A percentile compares a stretch with the other conserved stretches of the same genome.
These are phyloP conservation scores for Thielaviopsis ethacetica DNA, from an alignment of 2,329 filamentous ascomycete genomes.

Conservation along the genomic window DNA sequence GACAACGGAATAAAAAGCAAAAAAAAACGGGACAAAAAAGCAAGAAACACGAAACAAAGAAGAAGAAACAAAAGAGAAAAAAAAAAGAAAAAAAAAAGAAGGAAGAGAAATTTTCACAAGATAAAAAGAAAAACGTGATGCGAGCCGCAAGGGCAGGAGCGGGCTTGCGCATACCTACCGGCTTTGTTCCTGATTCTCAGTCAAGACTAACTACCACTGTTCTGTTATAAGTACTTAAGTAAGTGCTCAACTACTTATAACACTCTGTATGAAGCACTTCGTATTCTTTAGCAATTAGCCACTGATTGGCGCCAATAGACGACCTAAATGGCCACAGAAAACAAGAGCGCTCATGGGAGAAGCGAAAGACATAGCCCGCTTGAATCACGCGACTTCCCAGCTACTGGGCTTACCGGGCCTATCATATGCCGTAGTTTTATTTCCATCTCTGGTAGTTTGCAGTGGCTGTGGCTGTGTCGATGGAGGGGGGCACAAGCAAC, in stretches of 20 bases:
- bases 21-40: neutral
- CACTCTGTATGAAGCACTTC: no score
- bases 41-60: no score
- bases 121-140: no score
- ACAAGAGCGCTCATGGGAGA: neutral
- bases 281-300: no score
- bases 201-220: neutral
- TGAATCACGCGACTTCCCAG: neutral
- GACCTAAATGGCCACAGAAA: neutral
- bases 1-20: neutral
- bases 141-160: neutral
- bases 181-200: neutral
- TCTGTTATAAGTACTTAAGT: no score
- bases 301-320: no score
- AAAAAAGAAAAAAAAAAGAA: neutral
- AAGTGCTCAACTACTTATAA: no score
- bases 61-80: neutral
- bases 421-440: neutral
- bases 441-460: neutral
- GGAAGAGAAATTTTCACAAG: neutral
- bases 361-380: neutral
- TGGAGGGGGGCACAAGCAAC: no score
- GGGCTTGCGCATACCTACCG: neutral
- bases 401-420: neutral
- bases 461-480: neutral